Evolutionary conservation across 2,329 filamentous ascomycete genomes (phyloP).

Genomic region (Colletotrichum sp.): DNA sequence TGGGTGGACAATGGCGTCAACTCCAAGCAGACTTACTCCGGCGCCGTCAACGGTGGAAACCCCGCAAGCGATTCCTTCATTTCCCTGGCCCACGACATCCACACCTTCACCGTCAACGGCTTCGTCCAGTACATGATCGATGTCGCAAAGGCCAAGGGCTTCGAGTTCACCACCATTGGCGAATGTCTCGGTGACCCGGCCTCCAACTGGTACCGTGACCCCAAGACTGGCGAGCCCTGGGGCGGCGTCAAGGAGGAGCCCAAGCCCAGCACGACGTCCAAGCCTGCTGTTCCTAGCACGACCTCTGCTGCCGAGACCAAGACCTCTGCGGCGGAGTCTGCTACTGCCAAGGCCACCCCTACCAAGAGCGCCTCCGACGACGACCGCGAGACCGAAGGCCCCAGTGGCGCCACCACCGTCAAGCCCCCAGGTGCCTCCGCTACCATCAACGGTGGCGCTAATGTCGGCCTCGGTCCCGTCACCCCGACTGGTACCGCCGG

Average conservation of each 20-base stretch:
- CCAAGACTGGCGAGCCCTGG: conserved; percentile 26
- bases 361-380: background rate
- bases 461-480: background rate
- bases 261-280: background rate
- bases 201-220: conserved; percentile 51
- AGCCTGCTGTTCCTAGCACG: background rate
- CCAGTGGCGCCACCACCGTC: background rate
- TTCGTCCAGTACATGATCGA: conserved; percentile 51
- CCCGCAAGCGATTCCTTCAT: conserved; percentile 28
- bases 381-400: background rate
- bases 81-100: conserved; percentile 47
- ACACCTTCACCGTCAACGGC: conserved; percentile 47
- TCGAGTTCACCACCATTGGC: conserved; percentile 49
- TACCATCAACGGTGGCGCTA: conserved; percentile 3
- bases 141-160: conserved; percentile 39
- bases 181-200: conserved; percentile 50
- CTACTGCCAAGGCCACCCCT: background rate
- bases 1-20: conserved; percentile 31
- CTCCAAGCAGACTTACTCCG: conserved; percentile 30
- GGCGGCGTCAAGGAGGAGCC: conserved; percentile 1
- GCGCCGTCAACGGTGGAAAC: conserved; percentile 25
- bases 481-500: background rate
- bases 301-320: background rate
- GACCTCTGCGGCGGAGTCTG: background rate
- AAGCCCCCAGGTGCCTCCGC: background rate